Evolutionary conservation across 2,329 filamentous ascomycete genomes (phyloP), one percentile per base, ranked within the genome.

Genomic region (Cryphonectria parasitica): DNA sequence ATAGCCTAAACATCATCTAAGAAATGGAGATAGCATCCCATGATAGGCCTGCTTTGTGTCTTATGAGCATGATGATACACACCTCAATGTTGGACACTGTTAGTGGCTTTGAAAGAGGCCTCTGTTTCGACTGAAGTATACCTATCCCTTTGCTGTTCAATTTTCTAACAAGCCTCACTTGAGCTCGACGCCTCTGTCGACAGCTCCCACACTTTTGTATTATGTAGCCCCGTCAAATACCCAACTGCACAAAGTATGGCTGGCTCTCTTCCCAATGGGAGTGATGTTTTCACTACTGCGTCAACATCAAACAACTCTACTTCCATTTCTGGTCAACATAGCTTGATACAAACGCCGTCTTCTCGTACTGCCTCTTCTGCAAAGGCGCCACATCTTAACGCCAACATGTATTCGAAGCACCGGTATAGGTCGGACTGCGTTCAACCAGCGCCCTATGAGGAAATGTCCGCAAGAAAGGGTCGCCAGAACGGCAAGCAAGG

Each of bases 391-490:
- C 8, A 11, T 61, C 10, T 39, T 19, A 25, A 7, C 10, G 58
- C 58, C 34, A 19, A 61, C 11, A 36, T 61, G 58, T 39, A 39
- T 39, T 31, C 31, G 5, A n/a, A 61, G 34, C 58, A 61, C 7
- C 58, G 68, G 49, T 68, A 67, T 36, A 49, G 17, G 2, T 13
- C 45, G 72, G 72, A 52, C 69, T 36, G 22, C 11, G 11, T 61
- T 19, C 36, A 36, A 25, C 60, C 64, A 22, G 66, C 31, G 11
- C 68, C 73, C 25, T 66, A 71, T 11, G 49, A 52, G 63, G 43
- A 49, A 8, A 52, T 36, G 28, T 15, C 43, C 5, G 39, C 45
- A 19, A 39, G 36, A 34, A 31, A 43, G 25, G 56, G 54, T 25
- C 25, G 64, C 25, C 41, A 66, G 49, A 28, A 54, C n/a, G 43